phyloP scores from a whole-genome alignment of 176 grass and related monocot species.

The Aegilops bicornis region DNA sequence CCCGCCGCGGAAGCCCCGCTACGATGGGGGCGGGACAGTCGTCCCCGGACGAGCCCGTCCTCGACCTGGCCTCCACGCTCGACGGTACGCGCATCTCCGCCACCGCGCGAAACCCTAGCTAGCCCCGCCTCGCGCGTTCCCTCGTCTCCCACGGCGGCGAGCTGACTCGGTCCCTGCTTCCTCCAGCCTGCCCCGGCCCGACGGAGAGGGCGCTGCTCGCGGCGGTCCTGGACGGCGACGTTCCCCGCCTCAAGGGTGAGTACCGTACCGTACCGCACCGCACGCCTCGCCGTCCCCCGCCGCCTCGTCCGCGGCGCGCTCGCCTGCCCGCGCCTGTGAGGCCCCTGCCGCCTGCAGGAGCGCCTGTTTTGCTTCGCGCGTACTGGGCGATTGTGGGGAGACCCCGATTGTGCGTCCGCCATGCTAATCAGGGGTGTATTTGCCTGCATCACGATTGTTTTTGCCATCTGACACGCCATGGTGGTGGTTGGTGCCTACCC shows the following conservation, averaged over 20 bases:
- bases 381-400: neutral
- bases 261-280: neutral
- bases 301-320: neutral
- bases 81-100: neutral
- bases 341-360: neutral
- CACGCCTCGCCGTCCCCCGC: neutral
- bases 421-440: neutral
- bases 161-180: neutral
- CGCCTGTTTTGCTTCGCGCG: neutral
- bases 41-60: neutral
- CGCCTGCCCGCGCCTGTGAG: neutral
- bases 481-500: neutral
- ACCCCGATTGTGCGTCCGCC: too few relatives aligned
- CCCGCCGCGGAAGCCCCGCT: neutral
- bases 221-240: neutral
- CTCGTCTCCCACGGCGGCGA: neutral
- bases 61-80: neutral
- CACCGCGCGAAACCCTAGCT: conserved; percentile 6
- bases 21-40: neutral
- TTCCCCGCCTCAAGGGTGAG: conserved; percentile 18
- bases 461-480: neutral
- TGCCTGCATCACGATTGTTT: neutral
- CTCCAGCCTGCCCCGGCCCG: neutral
- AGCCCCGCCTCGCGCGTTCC: neutral
- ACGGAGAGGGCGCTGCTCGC: neutral